These are phyloP conservation scores for Paramecium octaurelia DNA, from an alignment of 73 alveolate species.

Conservation along the genomic window DNA sequence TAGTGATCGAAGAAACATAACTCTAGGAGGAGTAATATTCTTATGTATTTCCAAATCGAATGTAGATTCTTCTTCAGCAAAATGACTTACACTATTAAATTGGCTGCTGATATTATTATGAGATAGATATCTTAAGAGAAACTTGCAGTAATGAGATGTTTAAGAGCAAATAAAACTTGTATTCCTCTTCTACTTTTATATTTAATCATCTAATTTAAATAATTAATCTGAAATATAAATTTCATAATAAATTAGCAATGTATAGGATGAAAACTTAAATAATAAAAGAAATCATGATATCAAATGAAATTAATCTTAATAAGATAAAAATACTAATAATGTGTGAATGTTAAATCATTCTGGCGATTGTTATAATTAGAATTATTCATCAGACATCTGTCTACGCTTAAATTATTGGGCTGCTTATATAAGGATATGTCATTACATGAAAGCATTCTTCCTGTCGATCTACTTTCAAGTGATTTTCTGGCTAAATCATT, in stretches of 20 bases:
- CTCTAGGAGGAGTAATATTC: not conserved
- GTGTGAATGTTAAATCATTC: not conserved
- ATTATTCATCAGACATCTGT: conserved; percentile 7
- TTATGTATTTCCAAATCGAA: not conserved
- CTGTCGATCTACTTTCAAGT: conserved; percentile 11
- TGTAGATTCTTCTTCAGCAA: not conserved
- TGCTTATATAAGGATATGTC: not conserved
- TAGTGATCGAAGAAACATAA: not conserved
- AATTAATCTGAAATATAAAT: not conserved
- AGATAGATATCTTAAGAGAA: not conserved
- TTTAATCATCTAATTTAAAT: not conserved
- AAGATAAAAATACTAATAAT: not conserved
- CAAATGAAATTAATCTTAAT: not conserved
- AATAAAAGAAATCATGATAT: not conserved
- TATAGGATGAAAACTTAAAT: not conserved
- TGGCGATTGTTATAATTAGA: not conserved
- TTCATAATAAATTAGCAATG: not conserved
- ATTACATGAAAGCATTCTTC: conserved; percentile 17
- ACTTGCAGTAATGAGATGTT: conserved; percentile 9
- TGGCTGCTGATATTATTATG: not conserved
- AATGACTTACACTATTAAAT: not conserved
- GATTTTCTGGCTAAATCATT: conserved; percentile 39
- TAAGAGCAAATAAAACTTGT: not conserved
- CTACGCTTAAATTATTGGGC: not conserved
- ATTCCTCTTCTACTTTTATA: not conserved